Evolutionary conservation across 805 yeast genomes (phyloP).

Genomic region (Candida namnaoensis): DNA sequence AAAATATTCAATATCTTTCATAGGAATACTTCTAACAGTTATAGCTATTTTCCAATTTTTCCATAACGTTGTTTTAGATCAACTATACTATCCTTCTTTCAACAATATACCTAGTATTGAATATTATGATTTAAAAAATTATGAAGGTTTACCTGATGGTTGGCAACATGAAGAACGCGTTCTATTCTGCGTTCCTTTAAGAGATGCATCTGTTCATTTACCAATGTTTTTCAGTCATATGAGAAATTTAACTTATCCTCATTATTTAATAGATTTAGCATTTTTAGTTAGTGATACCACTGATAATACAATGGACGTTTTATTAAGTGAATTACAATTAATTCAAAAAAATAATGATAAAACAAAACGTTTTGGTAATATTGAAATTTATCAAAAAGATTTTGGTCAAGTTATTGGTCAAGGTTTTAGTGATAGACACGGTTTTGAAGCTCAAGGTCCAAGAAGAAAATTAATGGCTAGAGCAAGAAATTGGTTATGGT

Average conservation of each 20-base stretch:
- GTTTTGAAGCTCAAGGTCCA: constrained; percentile 94
- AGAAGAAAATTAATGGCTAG: constrained; percentile 92
- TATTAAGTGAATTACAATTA: constrained; percentile 47
- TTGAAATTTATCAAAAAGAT: constrained; percentile 85
- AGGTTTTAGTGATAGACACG: constrained; percentile 89
- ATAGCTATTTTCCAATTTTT: constrained; percentile 9
- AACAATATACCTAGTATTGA: constrained; percentile 35
- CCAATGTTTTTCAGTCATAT: constrained; percentile 86
- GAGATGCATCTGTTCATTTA: constrained; percentile 87
- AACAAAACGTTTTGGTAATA: constrained; percentile 62
- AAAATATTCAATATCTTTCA: constrained; percentile 1
- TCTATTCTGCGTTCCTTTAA: constrained; percentile 79
- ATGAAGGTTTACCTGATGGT: constrained; percentile 66
- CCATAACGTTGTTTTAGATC: constrained; percentile 3
- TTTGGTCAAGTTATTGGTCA: constrained; percentile 94
- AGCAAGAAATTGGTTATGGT: constrained; percentile 90
- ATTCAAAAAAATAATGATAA: constrained; percentile 62
- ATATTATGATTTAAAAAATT: constrained; percentile 65
- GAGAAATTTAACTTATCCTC: constrained; percentile 79
- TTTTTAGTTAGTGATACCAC: constrained; percentile 87
- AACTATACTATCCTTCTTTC: constrained; percentile 26
- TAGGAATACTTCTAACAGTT: constrained; percentile 7
- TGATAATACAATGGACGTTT: constrained; percentile 75
- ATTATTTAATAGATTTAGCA: constrained; percentile 72
- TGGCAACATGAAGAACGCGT: constrained; percentile 79